These are phyloP conservation scores for Fragaria ananassa DNA, from an alignment of 306 rosid species.

Conservation along the genomic window DNA sequence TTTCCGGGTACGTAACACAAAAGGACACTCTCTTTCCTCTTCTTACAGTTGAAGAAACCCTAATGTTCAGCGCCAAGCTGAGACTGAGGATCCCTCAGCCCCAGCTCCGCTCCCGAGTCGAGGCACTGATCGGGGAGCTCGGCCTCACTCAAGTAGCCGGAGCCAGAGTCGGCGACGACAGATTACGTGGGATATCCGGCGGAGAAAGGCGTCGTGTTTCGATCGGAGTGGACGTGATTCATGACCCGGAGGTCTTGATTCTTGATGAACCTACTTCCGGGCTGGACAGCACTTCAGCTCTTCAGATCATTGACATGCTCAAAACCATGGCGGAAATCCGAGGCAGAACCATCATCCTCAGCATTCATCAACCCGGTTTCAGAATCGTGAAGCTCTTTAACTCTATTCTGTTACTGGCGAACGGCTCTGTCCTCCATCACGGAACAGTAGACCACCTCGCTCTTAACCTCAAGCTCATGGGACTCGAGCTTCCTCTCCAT, in stretches of 20 bases:
- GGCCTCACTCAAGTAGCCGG: slow-evolving; percentile 68
- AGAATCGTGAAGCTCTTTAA: slow-evolving; percentile 75
- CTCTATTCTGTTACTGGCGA: slow-evolving; percentile 61
- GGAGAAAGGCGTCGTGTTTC: slow-evolving; percentile 91
- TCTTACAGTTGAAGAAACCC: slow-evolving; percentile 88
- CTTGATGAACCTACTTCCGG: slow-evolving; percentile 98
- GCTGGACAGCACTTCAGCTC: slow-evolving; percentile 83
- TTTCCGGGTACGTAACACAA: slow-evolving; percentile 88
- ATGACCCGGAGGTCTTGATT: slow-evolving; percentile 76
- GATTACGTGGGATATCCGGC: slow-evolving; percentile 80
- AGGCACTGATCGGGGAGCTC: slow-evolving; percentile 63
- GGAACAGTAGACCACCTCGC: slow-evolving; percentile 71
- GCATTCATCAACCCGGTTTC: slow-evolving; percentile 92
- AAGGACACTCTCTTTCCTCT: slow-evolving; percentile 72
- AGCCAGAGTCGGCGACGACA: slow-evolving; percentile 73
- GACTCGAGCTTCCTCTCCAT: slow-evolving; percentile 78
- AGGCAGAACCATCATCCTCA: slow-evolving; percentile 70
- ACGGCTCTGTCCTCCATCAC: slow-evolving; percentile 72
- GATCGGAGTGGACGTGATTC: slow-evolving; percentile 89
- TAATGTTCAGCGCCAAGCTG: slow-evolving; percentile 58
- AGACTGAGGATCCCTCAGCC: slow-evolving; percentile 46
- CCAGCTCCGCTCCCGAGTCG: slow-evolving; percentile 67
- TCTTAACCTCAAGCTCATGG: slow-evolving; percentile 57
- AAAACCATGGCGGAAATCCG: slow-evolving; percentile 74
- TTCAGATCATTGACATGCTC: slow-evolving; percentile 82